Percentiles rank a stretch among this genome's conserved stretches.
Evolutionary conservation across 805 yeast genomes (phyloP).

Genomic region (Danielia reshetovae): DNA sequence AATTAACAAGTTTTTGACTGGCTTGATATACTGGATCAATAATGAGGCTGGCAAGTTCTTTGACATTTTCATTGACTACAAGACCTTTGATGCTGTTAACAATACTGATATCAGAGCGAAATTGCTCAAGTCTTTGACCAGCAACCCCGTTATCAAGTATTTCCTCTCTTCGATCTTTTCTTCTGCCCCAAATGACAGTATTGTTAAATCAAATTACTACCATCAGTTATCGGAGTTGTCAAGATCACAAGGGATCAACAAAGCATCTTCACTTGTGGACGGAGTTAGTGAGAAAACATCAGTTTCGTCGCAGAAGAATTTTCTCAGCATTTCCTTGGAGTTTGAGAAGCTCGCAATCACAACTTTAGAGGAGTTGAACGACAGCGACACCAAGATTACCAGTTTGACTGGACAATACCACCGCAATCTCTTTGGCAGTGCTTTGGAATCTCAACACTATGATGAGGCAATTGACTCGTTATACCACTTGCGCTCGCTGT

Average conservation of each 20-base stretch:
- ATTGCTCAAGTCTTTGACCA: slow-evolving; percentile 12
- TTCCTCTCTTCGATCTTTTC: slow-evolving; percentile 22
- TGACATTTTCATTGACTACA: slow-evolving; percentile 21
- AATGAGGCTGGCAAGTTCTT: slow-evolving; percentile 22
- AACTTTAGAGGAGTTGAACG: slow-evolving; percentile 7
- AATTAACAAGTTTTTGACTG: slow-evolving; percentile 29
- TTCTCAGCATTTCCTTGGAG: slow-evolving; percentile 18
- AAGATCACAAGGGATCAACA: background rate
- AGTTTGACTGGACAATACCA: slow-evolving; percentile 7
- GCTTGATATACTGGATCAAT: slow-evolving; percentile 31
- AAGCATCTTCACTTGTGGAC: too few species aligned
- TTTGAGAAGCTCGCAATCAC: slow-evolving; percentile 27
- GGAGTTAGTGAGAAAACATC: background rate
- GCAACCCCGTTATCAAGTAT: slow-evolving; percentile 13
- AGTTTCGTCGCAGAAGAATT: slow-evolving; percentile 10
- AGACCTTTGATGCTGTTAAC: slow-evolving; percentile 15
- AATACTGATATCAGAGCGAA: slow-evolving; percentile 8
- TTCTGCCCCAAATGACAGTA: slow-evolving; percentile 8
- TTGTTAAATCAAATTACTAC: slow-evolving; percentile 24
- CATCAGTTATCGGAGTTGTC: slow-evolving; percentile 22
- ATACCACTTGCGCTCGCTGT: slow-evolving; percentile 2
- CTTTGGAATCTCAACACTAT: slow-evolving; percentile 9
- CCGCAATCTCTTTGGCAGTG: slow-evolving; percentile 9
- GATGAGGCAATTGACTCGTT: slow-evolving; percentile 12
- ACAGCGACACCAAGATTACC: background rate